Conservation (phyloP, 2,329 filamentous ascomycete species). For the Alternaria triticina region DNA sequence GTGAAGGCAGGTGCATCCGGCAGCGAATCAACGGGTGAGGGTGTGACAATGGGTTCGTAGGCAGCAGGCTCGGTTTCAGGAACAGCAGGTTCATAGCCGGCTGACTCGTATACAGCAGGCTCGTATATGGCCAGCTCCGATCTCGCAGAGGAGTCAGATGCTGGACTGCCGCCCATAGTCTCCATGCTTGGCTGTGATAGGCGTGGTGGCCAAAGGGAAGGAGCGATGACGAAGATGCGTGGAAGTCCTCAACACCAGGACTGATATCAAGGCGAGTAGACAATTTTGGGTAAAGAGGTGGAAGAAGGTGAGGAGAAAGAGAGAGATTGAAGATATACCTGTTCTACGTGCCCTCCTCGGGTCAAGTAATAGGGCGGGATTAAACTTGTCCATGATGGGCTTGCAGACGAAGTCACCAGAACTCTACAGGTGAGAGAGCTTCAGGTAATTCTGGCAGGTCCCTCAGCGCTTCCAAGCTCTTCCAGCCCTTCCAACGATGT, state of each 20-base stretch:
- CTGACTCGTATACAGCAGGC: not conserved
- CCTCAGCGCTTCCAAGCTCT: not conserved
- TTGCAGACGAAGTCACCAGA: conserved; percentile 22
- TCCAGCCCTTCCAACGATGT: not conserved
- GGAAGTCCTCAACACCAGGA: not conserved
- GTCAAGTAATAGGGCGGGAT: conserved; percentile 36
- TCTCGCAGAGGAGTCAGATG: not conserved
- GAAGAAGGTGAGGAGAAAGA: not conserved
- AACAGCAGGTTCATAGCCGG: not conserved
- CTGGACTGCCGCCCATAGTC: not conserved
- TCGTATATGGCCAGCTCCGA: not conserved
- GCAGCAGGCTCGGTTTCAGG: not conserved
- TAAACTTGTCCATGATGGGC: conserved; percentile 20
- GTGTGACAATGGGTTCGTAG: not conserved
- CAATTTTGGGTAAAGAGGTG: not conserved
- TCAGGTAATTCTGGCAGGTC: not conserved
- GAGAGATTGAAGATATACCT: conserved; percentile 25
- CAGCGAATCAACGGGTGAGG: not conserved
- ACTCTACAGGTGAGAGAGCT: conserved; percentile 1
- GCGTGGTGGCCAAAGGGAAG: not conserved
- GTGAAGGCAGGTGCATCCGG: conserved; percentile 2
- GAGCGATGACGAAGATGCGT: not conserved
- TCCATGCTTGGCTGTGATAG: not conserved
- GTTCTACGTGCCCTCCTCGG: conserved; percentile 29
- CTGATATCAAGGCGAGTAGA: not conserved